Percentiles rank a stretch among this genome's conserved stretches.
phyloP scores from a whole-genome alignment of 23 red algal genomes.

The Rhodosorus marinus region DNA sequence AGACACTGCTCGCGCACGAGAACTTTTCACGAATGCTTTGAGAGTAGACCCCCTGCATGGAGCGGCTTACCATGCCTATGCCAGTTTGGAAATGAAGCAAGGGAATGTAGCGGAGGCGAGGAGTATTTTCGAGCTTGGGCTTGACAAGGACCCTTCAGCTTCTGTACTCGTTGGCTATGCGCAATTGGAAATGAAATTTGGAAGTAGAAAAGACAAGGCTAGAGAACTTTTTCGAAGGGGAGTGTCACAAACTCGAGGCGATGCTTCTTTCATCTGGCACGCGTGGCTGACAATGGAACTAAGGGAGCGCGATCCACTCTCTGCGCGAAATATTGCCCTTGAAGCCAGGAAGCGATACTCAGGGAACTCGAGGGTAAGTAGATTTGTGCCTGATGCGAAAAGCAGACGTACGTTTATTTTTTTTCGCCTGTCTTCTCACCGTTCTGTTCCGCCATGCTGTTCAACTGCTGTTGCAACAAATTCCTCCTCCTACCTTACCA shows the following conservation, averaged over 20 bases:
- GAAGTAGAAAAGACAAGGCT: conserved; percentile 31
- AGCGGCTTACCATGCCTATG: conserved; percentile 90
- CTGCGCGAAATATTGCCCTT: conserved; percentile 28
- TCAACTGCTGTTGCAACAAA: no score
- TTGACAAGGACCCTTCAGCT: conserved; percentile 17
- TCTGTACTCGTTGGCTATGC: conserved; percentile 78
- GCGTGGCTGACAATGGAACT: conserved; percentile 74
- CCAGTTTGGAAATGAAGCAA: conserved; percentile 35
- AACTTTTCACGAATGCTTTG: conserved; percentile 56
- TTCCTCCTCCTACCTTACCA: no score
- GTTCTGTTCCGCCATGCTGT: no score
- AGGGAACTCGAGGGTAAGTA: conserved; percentile 47
- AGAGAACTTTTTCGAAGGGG: conserved; percentile 37
- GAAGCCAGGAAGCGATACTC: conserved; percentile 57
- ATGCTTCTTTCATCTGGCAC: conserved; percentile 86
- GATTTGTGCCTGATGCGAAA: no score
- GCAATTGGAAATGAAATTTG: conserved; percentile 55
- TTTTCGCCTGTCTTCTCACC: no score
- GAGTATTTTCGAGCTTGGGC: conserved; percentile 47
- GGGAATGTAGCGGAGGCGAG: conserved; percentile 40
- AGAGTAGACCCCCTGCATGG: conserved; percentile 52
- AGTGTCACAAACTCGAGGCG: conserved; percentile 16
- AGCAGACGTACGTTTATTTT: no score
- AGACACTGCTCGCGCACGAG: conserved; percentile 23
- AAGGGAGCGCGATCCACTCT: conserved; percentile 11